Evolutionary conservation across 192 early-diverging fungal species (phyloP).

Genomic region (Linnemannia elongata): DNA sequence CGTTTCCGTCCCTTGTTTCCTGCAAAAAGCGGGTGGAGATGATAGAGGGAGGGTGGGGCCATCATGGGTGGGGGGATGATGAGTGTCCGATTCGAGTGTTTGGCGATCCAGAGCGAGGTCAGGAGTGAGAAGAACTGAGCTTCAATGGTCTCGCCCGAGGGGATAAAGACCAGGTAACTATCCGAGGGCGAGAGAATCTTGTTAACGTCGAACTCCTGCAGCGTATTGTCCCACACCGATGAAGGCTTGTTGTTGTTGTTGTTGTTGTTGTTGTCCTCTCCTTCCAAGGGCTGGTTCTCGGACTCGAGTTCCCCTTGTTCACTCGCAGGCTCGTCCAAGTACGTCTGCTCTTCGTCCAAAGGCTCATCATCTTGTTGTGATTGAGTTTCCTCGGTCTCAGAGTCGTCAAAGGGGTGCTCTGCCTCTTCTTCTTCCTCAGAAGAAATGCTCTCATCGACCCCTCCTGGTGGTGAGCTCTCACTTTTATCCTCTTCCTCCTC

Average conservation of each 20-base stretch:
- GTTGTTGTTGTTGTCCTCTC: background rate
- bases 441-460: background rate
- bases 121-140: conserved; percentile 36
- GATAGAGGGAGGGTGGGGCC: conserved; percentile 31
- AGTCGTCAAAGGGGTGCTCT: background rate
- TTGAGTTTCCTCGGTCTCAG: background rate
- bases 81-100: conserved; percentile 44
- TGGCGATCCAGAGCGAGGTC: conserved; percentile 55
- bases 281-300: conserved; percentile 2
- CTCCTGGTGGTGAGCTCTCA: background rate
- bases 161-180: conserved; percentile 42
- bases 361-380: conserved; percentile 16
- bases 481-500: background rate
- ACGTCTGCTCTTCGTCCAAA: background rate
- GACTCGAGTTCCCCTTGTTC: background rate
- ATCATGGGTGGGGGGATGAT: conserved; percentile 50
- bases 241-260: background rate
- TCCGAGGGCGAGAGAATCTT: conserved; percentile 14
- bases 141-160: conserved; percentile 51
- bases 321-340: background rate
- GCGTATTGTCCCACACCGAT: background rate
- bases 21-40: conserved; percentile 30
- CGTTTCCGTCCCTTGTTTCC: conserved; percentile 32
- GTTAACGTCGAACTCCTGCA: conserved; percentile 31
- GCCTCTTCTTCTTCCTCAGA: background rate